Percentiles rank a stretch among this genome's conserved stretches.
These are phyloP conservation scores for Microdochium trichocladiopsis DNA, from an alignment of 2,329 filamentous ascomycete genomes.

Conservation along the genomic window DNA sequence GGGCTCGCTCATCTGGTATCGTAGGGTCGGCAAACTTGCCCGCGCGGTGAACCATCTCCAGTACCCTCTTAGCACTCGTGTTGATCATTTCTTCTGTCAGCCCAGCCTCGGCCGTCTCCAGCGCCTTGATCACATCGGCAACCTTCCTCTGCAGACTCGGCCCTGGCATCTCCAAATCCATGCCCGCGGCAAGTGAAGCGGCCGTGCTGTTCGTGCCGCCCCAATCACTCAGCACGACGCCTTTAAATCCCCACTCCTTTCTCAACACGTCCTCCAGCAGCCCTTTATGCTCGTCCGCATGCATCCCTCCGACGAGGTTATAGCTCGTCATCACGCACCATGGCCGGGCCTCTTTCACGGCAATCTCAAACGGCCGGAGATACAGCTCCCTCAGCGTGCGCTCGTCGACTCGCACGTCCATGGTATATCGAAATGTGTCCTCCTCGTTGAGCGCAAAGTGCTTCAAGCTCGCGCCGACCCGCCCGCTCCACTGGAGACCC, in stretches of 20 bases:
- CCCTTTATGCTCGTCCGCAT: constrained; percentile 49
- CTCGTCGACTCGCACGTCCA: constrained; percentile 58
- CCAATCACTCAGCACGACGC: constrained; percentile 34
- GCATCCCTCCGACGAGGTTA: constrained; percentile 58
- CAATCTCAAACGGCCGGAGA: constrained; percentile 69
- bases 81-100: constrained; percentile 31
- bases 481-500: constrained; percentile 27
- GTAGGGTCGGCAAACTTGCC: constrained; percentile 46
- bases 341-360: constrained; percentile 59
- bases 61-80: constrained; percentile 47
- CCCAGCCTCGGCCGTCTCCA: background rate
- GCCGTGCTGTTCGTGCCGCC: constrained; percentile 25
- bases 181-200: constrained; percentile 25
- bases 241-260: constrained; percentile 51
- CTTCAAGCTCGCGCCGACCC: constrained; percentile 28
- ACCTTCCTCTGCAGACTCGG: background rate
- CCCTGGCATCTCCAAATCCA: constrained; percentile 37
- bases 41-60: constrained; percentile 51
- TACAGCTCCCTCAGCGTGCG: constrained; percentile 63
- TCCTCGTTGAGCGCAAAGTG: constrained; percentile 55
- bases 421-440: constrained; percentile 59
- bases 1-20: constrained; percentile 42
- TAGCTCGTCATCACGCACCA: constrained; percentile 67
- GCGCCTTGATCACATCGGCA: background rate
- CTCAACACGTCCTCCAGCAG: constrained; percentile 50